Evolutionary conservation across 2,329 filamentous ascomycete species (phyloP).

Genomic region (Epicoccum nigrum): DNA sequence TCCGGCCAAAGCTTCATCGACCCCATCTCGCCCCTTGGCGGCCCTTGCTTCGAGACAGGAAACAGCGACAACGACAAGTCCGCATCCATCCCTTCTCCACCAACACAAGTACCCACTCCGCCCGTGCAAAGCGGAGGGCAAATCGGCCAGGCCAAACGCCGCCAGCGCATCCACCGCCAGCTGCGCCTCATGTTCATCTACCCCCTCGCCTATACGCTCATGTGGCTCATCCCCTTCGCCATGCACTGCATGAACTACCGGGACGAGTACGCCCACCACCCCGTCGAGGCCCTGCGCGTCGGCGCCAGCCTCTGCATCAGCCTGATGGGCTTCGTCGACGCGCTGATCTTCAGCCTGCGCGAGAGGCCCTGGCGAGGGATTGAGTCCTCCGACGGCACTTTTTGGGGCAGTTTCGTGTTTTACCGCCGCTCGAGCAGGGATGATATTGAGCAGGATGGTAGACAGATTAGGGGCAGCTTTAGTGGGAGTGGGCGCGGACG

Average conservation of each 20-base stretch:
- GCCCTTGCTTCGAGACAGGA: background rate
- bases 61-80: background rate
- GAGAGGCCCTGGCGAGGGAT: constrained; percentile 75
- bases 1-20: constrained; percentile 10
- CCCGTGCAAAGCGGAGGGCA: constrained; percentile 10
- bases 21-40: background rate
- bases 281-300: constrained; percentile 63
- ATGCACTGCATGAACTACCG: constrained; percentile 67
- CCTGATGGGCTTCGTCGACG: constrained; percentile 71
- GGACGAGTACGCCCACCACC: constrained; percentile 56
- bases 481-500: background rate
- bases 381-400: constrained; percentile 50
- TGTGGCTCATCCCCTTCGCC: constrained; percentile 76
- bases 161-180: constrained; percentile 68
- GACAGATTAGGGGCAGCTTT: background rate
- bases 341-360: constrained; percentile 69
- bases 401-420: constrained; percentile 45
- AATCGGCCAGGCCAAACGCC: constrained; percentile 38
- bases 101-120: background rate
- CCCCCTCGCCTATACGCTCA: constrained; percentile 71
- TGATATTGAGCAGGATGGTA: background rate
- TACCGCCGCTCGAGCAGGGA: background rate
- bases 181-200: constrained; percentile 78
- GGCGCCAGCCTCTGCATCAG: constrained; percentile 64
- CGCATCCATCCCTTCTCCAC: background rate